Base-by-base conservation (phyloP, 1,284 basidiomycete species). In the Irpex lacteus region DNA sequence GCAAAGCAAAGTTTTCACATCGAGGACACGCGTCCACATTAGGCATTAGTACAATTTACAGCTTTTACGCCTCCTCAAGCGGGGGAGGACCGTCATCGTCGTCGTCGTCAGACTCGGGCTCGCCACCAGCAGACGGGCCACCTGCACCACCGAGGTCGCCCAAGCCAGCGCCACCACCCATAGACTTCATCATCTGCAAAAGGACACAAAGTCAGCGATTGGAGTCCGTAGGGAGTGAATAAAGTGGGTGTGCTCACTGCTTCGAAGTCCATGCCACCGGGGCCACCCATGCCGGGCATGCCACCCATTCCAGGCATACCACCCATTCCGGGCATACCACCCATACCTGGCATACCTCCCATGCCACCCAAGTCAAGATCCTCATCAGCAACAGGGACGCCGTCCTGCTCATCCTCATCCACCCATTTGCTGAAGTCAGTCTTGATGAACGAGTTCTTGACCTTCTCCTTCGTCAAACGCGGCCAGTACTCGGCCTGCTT, bases 321-420 rank as follows among this genome's bases (percentile, higher is more conserved):
- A 18, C 73, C 75, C 70, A 76, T 72, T 18, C 75, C 75, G 49
- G 67, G 66, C 72, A 75, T 74, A 15, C 79, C 80, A 18, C 76
- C 77, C 80, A 81, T 82, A 2, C 79, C 83, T n/a, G 77, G 75
- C 75, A 80, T 77, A 5, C 82, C 82, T 7, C 67, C 67, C 76
- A 79, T 76, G 1, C 78, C 81, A 65, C 56, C 70, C 76, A 81
- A 77, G 1, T 76, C 78, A 40, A 76, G 63, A 7, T 84, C 84
- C 0, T 85, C 84, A 7, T 83, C 82, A 0, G 79, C 66, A 52
- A 72, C 72, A 4, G 69, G 69, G 18, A 77, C 81, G 59, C 82
- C 90, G 38, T 94, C 91, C 79, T 98, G 95, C 77, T 98, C 95
- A 73, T 98, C 95, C 81, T 98, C 95, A 74, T 97, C 95, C 60